Percentiles rank a stretch among this genome's conserved stretches.
phyloP scores from a whole-genome alignment of 2,329 filamentous ascomycete species.

The Alternaria postmessia region DNA sequence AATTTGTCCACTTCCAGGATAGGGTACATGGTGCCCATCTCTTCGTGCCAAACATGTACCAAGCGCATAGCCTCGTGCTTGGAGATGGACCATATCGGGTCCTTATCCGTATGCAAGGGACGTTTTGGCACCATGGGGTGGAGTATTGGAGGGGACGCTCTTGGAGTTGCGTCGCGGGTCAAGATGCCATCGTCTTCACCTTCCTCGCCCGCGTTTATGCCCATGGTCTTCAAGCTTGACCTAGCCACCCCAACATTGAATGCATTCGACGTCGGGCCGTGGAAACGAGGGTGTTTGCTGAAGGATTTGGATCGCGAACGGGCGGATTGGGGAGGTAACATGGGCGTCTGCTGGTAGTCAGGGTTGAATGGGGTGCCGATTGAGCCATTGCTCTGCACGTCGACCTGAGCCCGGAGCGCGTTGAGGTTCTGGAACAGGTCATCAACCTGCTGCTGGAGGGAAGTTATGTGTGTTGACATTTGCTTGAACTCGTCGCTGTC shows the following conservation, averaged over 20 bases:
- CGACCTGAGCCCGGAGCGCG: slow-evolving; percentile 65
- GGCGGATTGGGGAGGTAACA: slow-evolving; percentile 44
- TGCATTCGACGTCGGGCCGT: slow-evolving; percentile 83
- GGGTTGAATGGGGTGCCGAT: slow-evolving; percentile 41
- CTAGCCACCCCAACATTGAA: slow-evolving; percentile 89
- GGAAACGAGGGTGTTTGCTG: slow-evolving; percentile 70
- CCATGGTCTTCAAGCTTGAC: slow-evolving; percentile 87
- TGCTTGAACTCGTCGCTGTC: slow-evolving; percentile 85
- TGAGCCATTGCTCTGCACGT: slow-evolving; percentile 41
- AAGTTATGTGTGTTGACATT: slow-evolving; percentile 76
- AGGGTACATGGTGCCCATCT: slow-evolving; percentile 92
- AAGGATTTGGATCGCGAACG: slow-evolving; percentile 49
- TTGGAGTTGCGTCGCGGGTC: slow-evolving; percentile 63
- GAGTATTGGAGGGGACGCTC: slow-evolving; percentile 52
- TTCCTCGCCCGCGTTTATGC: slow-evolving; percentile 73
- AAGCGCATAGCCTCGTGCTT: slow-evolving; percentile 82
- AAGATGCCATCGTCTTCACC: slow-evolving; percentile 66
- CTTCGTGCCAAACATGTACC: slow-evolving; percentile 83
- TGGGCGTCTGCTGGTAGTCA: slow-evolving; percentile 46
- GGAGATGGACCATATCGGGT: slow-evolving; percentile 81
- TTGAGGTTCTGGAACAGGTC: slow-evolving; percentile 76
- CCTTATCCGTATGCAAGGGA: slow-evolving; percentile 61
- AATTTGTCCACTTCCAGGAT: slow-evolving; percentile 77
- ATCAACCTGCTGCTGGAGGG: slow-evolving; percentile 85
- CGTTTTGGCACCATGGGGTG: slow-evolving; percentile 24